Evolutionary conservation across 768 basidiomycete species (phyloP), one percentile per base, ranked within the genome.

Genomic region (Lentinula aciculospora): DNA sequence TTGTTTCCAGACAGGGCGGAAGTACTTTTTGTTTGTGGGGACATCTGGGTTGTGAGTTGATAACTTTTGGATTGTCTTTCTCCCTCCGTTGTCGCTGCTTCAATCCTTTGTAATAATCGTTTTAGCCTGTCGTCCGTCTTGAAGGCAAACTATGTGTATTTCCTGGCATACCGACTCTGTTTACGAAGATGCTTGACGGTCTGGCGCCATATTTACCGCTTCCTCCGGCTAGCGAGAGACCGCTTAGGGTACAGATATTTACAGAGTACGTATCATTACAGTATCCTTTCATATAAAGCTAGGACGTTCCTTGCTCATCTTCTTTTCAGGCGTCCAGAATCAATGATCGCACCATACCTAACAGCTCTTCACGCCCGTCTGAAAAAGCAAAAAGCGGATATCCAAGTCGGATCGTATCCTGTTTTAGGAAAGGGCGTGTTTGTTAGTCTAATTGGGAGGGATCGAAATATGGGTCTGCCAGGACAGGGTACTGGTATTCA

Each of bases 81-180:
- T 50, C 56, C 5, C 54, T 49, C 19, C 47, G 3, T 37, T 53
- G 32, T 19, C 31, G 34, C 48, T 46, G 23, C 34, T 28, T 34
- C 17, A 21, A 57, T 31, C 34, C 46, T 54, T 17, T 37, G 29
- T 17, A 49, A 31, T 58, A 61, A 40, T 17, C 40, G 7, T 53
- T 57, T 12, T 63, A 92, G 89, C 94, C 94, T 25, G 91, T 97
- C 12, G 85, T 96, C 0, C 80, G 93, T 17, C 76, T 97, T 2
- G 83, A 83, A 63, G 88, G 89, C 23, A 95, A 91, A 72, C 77
- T 97, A 15, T 96, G 92, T 71, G 76, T 98, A 27, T 87, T 98
- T 72, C 95, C 95, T 0, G 95, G 95, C 29, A 92, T 97, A 45
- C 95, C 95, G 0, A 71, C 76, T 3, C 77, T 96, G 29, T 96